Evolutionary conservation across 2,329 filamentous ascomycete species (phyloP).

Genomic region (Pseudocercospora ulei): DNA sequence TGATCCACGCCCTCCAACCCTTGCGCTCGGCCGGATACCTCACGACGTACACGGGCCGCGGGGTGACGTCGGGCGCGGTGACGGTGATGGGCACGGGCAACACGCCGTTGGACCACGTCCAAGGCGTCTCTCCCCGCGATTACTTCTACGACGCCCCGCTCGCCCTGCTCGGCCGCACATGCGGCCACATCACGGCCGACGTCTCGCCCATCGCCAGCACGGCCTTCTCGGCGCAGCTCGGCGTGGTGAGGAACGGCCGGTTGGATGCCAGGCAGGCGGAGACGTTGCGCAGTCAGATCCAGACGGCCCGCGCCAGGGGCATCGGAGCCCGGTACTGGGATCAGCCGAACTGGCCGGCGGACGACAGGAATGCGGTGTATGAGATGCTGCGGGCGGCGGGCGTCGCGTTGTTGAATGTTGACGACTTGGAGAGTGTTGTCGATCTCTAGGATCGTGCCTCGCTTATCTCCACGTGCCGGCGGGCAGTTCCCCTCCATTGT

Average conservation of each 20-base stretch:
- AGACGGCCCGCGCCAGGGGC: slow-evolving; percentile 46
- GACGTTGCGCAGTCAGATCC: slow-evolving; percentile 46
- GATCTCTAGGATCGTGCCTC: slow-evolving; percentile 40
- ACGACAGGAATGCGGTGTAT: slow-evolving; percentile 52
- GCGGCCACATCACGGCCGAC: slow-evolving; percentile 40
- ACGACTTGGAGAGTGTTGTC: slow-evolving; percentile 50
- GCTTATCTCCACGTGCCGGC: too few species aligned
- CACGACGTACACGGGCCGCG: slow-evolving; percentile 44
- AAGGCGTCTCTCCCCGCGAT: slow-evolving; percentile 35
- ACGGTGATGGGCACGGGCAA: slow-evolving; percentile 57
- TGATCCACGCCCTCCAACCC: slow-evolving; percentile 49
- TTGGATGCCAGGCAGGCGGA: slow-evolving; percentile 44
- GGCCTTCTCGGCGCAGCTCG: slow-evolving; percentile 41
- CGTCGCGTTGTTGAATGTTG: slow-evolving; percentile 54
- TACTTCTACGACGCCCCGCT: slow-evolving; percentile 55
- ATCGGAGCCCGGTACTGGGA: slow-evolving; percentile 56
- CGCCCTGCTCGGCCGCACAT: slow-evolving; percentile 37
- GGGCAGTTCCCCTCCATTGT: too few species aligned
- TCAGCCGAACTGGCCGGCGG: slow-evolving; percentile 50
- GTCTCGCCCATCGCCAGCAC: slow-evolving; percentile 49
- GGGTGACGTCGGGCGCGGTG: slow-evolving; percentile 43
- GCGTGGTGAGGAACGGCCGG: slow-evolving; percentile 32
- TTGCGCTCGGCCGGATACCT: slow-evolving; percentile 47
- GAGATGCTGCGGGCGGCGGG: slow-evolving; percentile 48
- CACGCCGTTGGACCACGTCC: slow-evolving; percentile 42